Base-by-base conservation (phyloP, 2,329 filamentous ascomycete genomes). In the Beauveria sp. region DNA sequence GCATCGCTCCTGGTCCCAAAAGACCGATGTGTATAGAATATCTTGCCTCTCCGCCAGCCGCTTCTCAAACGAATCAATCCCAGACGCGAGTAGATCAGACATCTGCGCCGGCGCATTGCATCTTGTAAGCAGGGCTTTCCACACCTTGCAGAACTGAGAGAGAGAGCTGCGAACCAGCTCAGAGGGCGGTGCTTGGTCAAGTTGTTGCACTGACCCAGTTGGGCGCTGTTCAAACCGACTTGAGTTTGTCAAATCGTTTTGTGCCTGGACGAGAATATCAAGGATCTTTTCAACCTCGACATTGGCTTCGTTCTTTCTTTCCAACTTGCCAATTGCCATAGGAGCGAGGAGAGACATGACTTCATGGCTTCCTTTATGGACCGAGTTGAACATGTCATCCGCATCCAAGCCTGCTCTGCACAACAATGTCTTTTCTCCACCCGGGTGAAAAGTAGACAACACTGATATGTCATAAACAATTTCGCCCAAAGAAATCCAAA, bases 171-270 rank as follows among this genome's bases (percentile, higher is more conserved):
- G 53, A 9, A 56, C 53, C 5, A 56, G 18, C 53, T 56, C 53
- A 7, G 53, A 45, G 5, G 53, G 53, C 10, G 53, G 53, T 12
- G 53, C 53, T 28, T n/a, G 53, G 2, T 28, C 42, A 2, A 56
- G 53, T 10, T 46, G 53, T 9, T 45, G 26, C 10, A 16, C 53
- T 3, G 40, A 45, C 16, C 53, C 53, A 2, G 53, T 56, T 16
- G 53, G 53, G 5, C 40, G 53, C 24, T 56, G 53, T 5, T 56
- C 53, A n/a, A 56, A 56, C 10, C 53, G 53, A 26, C 53, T 56
- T 9, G 53, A 45, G 53, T 56, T 56, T 28, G 53, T 56, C 53
- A 56, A 46, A 12, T 56, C 53, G 28, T 56, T 56, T 5, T 56
- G 53, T 14, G 42, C 24, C 42, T 56, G 53, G 7, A 46, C 53